Percentiles rank a stretch among this genome's conserved stretches.
Evolutionary conservation across 2,329 filamentous ascomycete species (phyloP).

Genomic region (Arachnopeziza araneosa): DNA sequence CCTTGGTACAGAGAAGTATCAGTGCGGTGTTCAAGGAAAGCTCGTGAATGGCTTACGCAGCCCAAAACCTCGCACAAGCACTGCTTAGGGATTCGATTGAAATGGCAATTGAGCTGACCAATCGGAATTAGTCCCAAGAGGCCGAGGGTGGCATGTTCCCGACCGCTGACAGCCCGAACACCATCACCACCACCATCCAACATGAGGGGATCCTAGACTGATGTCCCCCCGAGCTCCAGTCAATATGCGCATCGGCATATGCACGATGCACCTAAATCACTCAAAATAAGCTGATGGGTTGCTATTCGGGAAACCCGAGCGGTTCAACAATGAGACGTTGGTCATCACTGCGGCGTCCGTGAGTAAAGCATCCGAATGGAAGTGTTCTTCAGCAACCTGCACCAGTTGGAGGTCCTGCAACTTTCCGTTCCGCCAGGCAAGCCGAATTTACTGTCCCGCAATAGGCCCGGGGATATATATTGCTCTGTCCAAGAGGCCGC

Average conservation of each 20-base stretch:
- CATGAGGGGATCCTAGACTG: neutral
- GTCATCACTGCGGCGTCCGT: too few relatives aligned
- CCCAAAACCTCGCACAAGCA: too few relatives aligned
- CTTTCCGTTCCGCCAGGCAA: neutral
- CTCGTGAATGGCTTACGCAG: too few relatives aligned
- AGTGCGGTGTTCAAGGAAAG: too few relatives aligned
- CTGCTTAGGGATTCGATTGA: neutral
- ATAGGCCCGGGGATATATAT: neutral
- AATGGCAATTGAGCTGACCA: neutral
- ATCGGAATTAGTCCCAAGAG: neutral
- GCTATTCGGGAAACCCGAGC: too few relatives aligned
- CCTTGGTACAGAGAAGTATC: too few relatives aligned
- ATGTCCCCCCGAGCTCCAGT: neutral
- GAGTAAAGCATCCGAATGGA: neutral
- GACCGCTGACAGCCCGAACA: neutral
- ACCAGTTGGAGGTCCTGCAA: neutral
- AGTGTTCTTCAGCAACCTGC: neutral
- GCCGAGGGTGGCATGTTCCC: neutral
- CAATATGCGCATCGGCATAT: constrained; percentile 6
- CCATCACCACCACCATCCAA: neutral
- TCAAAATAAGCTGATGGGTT: neutral
- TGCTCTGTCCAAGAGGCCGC: neutral
- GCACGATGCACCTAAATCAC: neutral
- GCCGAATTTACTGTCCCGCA: neutral
- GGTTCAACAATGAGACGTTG: too few relatives aligned